A percentile compares a stretch with the other conserved stretches of the same genome.
Evolutionary conservation across 2,329 filamentous ascomycete species (phyloP).

Genomic region (Epichloe baconii): DNA sequence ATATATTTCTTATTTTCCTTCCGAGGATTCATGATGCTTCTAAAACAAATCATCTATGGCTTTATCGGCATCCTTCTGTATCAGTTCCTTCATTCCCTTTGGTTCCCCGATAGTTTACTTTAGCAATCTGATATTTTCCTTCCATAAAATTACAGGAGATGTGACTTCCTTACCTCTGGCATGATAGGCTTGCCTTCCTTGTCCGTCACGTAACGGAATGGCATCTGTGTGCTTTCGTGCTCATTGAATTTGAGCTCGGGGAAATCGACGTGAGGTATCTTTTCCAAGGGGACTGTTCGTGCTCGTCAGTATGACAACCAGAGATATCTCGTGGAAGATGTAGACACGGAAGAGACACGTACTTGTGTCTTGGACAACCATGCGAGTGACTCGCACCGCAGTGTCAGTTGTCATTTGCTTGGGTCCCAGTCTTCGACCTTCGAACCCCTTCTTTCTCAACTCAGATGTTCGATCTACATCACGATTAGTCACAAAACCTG

Average conservation of each 20-base stretch:
- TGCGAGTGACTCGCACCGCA: slow-evolving; percentile 81
- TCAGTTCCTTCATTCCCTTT: slow-evolving; percentile 88
- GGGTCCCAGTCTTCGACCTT: slow-evolving; percentile 73
- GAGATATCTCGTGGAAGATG: neutral
- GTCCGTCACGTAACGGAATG: slow-evolving; percentile 84
- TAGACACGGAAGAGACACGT: slow-evolving; percentile 15
- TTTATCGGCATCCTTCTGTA: slow-evolving; percentile 89
- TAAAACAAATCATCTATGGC: slow-evolving; percentile 74
- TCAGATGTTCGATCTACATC: slow-evolving; percentile 84
- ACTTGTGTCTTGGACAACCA: slow-evolving; percentile 79
- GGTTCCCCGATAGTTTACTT: slow-evolving; percentile 6
- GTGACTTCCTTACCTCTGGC: slow-evolving; percentile 56
- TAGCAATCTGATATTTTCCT: slow-evolving; percentile 8
- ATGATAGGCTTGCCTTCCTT: slow-evolving; percentile 70
- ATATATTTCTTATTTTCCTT: neutral
- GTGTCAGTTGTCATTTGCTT: slow-evolving; percentile 99
- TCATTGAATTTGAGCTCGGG: slow-evolving; percentile 84
- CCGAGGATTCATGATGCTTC: neutral
- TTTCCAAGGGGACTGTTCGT: slow-evolving; percentile 54
- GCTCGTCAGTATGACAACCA: neutral
- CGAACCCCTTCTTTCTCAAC: slow-evolving; percentile 83
- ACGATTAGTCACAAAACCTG: slow-evolving; percentile 1
- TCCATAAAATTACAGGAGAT: neutral
- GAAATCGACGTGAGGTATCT: slow-evolving; percentile 72
- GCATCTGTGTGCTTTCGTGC: slow-evolving; percentile 93